Percentiles rank a stretch among this genome's conserved stretches.
phyloP scores from a whole-genome alignment of 2,329 filamentous ascomycete species.

The Fusarium bactridioides region DNA sequence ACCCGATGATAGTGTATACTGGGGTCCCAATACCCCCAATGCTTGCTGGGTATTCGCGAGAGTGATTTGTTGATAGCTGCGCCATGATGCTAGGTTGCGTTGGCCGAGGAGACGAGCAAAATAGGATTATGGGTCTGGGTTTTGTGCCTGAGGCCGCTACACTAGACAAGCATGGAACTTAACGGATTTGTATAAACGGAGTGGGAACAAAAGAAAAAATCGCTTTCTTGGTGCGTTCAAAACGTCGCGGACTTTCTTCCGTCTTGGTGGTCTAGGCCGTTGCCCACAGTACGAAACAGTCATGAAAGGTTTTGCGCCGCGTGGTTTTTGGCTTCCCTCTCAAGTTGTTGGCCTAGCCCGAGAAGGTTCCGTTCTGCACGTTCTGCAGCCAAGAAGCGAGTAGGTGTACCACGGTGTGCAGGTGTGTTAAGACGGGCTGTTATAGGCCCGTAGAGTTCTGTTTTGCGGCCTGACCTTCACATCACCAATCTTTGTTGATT shows the following conservation, averaged over 20 bases:
- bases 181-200: slow-evolving; percentile 16
- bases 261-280: slow-evolving; percentile 15
- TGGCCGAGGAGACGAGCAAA: not conserved
- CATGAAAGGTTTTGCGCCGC: slow-evolving; percentile 20
- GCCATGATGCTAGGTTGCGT: slow-evolving; percentile 3
- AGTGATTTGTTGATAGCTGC: slow-evolving; percentile 9
- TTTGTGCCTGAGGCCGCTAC: slow-evolving; percentile 25
- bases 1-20: slow-evolving; percentile 8
- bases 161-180: slow-evolving; percentile 21
- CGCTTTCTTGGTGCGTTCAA: slow-evolving; percentile 23
- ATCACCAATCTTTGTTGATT: slow-evolving; percentile 18
- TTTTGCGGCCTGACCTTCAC: slow-evolving; percentile 3
- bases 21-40: not conserved
- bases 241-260: slow-evolving; percentile 27
- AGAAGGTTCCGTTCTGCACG: slow-evolving; percentile 23
- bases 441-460: not conserved
- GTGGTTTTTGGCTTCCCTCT: slow-evolving; percentile 21
- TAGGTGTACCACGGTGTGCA: not conserved
- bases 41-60: not conserved
- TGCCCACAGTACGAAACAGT: slow-evolving; percentile 35
- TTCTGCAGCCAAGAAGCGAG: slow-evolving; percentile 18
- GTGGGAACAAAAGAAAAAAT: slow-evolving; percentile 22
- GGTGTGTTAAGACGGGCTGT: not conserved
- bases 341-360: slow-evolving; percentile 11
- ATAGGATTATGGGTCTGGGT: not conserved